Percentiles rank a stretch among this genome's conserved stretches.
phyloP scores from a whole-genome alignment of 495 filamentous ascomycete genomes.

The Xylaria venustula region DNA sequence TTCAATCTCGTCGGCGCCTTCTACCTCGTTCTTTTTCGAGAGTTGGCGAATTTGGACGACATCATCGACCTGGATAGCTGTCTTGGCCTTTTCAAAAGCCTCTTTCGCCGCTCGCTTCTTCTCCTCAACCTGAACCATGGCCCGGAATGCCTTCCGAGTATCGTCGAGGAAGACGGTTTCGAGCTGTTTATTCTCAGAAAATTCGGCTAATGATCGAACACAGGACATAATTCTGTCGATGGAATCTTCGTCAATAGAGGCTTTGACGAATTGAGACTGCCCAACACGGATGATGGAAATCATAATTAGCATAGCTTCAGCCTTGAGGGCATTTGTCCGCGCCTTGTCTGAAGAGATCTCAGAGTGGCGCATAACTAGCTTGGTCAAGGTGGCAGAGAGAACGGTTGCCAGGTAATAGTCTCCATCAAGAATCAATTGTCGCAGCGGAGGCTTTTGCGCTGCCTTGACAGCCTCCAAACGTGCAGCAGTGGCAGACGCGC shows the following conservation, averaged over 20 bases:
- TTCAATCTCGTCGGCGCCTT: slow-evolving; percentile 82
- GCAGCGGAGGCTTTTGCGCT: slow-evolving; percentile 91
- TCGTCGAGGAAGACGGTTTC: slow-evolving; percentile 94
- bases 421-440: slow-evolving; percentile 93
- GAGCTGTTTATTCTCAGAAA: slow-evolving; percentile 81
- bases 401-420: slow-evolving; percentile 97
- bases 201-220: slow-evolving; percentile 89
- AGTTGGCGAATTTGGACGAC: slow-evolving; percentile 89
- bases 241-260: slow-evolving; percentile 95
- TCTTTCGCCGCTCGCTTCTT: slow-evolving; percentile 93
- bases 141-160: slow-evolving; percentile 91
- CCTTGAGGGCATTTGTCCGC: slow-evolving; percentile 89
- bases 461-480: slow-evolving; percentile 96
- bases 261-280: slow-evolving; percentile 96
- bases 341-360: slow-evolving; percentile 86
- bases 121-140: slow-evolving; percentile 98
- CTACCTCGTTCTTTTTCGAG: slow-evolving; percentile 82
- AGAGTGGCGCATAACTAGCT: slow-evolving; percentile 96
- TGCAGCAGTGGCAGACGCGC: slow-evolving; percentile 82
- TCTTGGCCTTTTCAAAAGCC: slow-evolving; percentile 88
- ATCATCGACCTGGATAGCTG: slow-evolving; percentile 92
- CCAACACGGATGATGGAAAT: slow-evolving; percentile 97
- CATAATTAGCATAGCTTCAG: slow-evolving; percentile 99
- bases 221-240: slow-evolving; percentile 97
- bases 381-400: slow-evolving; percentile 90